These are phyloP conservation scores for Biscogniauxia marginata DNA, from an alignment of 2,329 filamentous ascomycete species.

Conservation along the genomic window DNA sequence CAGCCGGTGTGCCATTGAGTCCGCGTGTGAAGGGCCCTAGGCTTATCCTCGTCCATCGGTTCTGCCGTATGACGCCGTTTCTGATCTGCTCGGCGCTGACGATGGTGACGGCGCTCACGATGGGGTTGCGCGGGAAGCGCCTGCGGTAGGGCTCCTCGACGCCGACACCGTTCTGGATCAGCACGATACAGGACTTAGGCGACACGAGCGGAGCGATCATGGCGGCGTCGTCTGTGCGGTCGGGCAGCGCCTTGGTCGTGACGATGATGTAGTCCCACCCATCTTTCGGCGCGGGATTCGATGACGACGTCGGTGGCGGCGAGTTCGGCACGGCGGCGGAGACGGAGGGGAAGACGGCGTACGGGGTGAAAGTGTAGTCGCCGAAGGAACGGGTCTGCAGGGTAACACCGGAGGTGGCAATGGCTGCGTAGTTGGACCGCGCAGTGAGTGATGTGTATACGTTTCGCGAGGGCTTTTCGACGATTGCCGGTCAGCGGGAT, in stretches of 20 bases:
- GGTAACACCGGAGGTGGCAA: slow-evolving; percentile 59
- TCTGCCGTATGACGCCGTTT: slow-evolving; percentile 64
- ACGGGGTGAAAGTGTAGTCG: slow-evolving; percentile 61
- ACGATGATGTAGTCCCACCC: slow-evolving; percentile 67
- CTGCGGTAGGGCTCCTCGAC: slow-evolving; percentile 64
- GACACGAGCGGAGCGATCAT: slow-evolving; percentile 61
- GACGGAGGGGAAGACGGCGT: slow-evolving; percentile 61
- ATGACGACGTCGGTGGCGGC: slow-evolving; percentile 7
- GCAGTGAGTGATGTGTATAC: slow-evolving; percentile 68
- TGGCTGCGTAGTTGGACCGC: slow-evolving; percentile 68
- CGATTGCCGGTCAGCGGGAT: not conserved
- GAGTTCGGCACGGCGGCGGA: slow-evolving; percentile 47
- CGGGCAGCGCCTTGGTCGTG: slow-evolving; percentile 68
- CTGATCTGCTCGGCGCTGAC: slow-evolving; percentile 65
- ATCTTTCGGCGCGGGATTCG: slow-evolving; percentile 15
- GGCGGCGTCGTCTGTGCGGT: slow-evolving; percentile 59
- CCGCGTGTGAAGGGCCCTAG: slow-evolving; percentile 63
- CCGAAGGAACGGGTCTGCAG: slow-evolving; percentile 67
- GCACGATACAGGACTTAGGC: slow-evolving; percentile 55
- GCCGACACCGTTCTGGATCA: slow-evolving; percentile 71
- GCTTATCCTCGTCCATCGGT: slow-evolving; percentile 71
- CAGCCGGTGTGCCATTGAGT: too few relatives aligned
- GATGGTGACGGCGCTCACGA: slow-evolving; percentile 68
- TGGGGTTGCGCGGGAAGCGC: slow-evolving; percentile 58
- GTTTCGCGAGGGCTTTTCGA: slow-evolving; percentile 44